Evolutionary conservation across 2,329 filamentous ascomycete species (phyloP).

Genomic region (Arachnopeziza araneosa): DNA sequence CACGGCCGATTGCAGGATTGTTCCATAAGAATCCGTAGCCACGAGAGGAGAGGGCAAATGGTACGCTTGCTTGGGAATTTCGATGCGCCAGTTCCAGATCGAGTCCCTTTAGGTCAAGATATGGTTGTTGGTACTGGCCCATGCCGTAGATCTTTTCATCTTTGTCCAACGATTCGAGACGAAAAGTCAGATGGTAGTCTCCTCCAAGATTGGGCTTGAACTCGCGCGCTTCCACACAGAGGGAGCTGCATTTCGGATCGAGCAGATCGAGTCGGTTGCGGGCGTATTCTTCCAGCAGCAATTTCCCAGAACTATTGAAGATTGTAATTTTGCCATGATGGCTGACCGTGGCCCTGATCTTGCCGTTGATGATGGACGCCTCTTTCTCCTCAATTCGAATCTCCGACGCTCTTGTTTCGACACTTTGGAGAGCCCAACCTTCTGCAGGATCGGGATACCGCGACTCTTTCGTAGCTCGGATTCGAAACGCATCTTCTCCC

Average conservation of each 20-base stretch:
- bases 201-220: conserved; percentile 33
- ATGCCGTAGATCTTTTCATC: conserved; percentile 62
- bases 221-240: conserved; percentile 45
- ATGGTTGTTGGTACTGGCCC: conserved; percentile 63
- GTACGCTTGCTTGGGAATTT: conserved; percentile 61
- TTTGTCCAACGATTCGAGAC: conserved; percentile 49
- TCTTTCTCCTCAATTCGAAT: conserved; percentile 3
- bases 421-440: conserved; percentile 35
- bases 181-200: conserved; percentile 51
- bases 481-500: conserved; percentile 42
- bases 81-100: conserved; percentile 61
- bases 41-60: conserved; percentile 53
- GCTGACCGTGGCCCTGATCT: conserved; percentile 41
- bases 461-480: conserved; percentile 39
- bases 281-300: conserved; percentile 45
- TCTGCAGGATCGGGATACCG: conserved; percentile 32
- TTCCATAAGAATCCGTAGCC: conserved; percentile 65
- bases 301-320: conserved; percentile 36
- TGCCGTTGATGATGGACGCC: conserved; percentile 35
- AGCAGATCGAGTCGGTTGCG: conserved; percentile 41
- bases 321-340: conserved; percentile 43
- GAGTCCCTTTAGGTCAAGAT: conserved; percentile 55
- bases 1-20: conserved; percentile 56
- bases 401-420: background rate
- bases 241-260: conserved; percentile 46